Evolutionary conservation across 2,329 filamentous ascomycete genomes (phyloP).

Genomic region (Helicocarpus griseus): DNA sequence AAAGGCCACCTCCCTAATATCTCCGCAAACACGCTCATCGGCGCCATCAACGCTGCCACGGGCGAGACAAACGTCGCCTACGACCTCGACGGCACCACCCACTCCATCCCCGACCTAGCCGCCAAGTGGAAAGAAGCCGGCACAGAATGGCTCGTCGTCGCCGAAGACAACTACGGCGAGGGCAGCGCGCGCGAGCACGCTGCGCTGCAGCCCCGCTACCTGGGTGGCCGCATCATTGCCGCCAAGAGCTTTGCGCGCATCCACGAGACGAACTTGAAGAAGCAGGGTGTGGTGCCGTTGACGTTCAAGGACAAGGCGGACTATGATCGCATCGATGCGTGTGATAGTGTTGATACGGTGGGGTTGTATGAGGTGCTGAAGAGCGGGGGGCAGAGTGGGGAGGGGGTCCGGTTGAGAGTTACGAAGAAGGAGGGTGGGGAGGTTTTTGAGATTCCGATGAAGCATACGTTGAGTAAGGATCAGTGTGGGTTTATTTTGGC

Average conservation of each 20-base stretch:
- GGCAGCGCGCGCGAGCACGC: constrained; percentile 84
- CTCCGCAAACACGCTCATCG: constrained; percentile 92
- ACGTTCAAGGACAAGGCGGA: constrained; percentile 83
- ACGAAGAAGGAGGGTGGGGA: constrained; percentile 53
- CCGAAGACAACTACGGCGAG: constrained; percentile 96
- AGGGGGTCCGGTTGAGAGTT: constrained; percentile 57
- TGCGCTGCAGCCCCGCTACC: constrained; percentile 80
- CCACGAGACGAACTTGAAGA: constrained; percentile 93
- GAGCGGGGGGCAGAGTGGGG: constrained; percentile 61
- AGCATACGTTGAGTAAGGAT: constrained; percentile 79
- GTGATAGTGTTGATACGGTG: constrained; percentile 72
- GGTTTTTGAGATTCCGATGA: constrained; percentile 62
- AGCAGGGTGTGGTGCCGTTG: constrained; percentile 90
- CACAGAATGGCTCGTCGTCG: constrained; percentile 83
- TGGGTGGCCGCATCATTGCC: constrained; percentile 74
- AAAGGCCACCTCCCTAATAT: constrained; percentile 99
- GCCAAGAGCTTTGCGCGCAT: constrained; percentile 84
- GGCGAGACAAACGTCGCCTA: constrained; percentile 88
- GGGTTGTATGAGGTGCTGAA: constrained; percentile 74
- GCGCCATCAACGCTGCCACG: constrained; percentile 83
- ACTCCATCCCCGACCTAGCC: constrained; percentile 80
- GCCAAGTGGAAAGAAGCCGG: constrained; percentile 68
- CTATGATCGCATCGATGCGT: constrained; percentile 73
- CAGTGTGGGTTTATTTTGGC: constrained; percentile 89
- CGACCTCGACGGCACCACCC: constrained; percentile 64